Base-by-base conservation (phyloP, 176 grass and related monocot species). In the Canna indica region DNA sequence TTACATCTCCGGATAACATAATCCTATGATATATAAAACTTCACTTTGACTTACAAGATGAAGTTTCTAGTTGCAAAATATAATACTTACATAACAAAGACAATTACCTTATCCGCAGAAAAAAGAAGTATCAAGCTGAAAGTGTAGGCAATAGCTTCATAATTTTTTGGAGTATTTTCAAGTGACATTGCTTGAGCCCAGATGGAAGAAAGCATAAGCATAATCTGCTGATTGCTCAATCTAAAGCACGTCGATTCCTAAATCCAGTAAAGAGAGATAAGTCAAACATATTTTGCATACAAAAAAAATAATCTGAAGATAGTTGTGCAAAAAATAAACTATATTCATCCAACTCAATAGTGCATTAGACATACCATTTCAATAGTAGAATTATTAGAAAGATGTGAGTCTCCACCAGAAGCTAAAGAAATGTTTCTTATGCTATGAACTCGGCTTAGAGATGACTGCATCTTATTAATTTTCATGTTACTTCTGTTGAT, bases 51-150 rank as follows among this genome's bases (percentile, higher is more conserved):
- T 38, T 71, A 72, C 4, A 41, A 35, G 35, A 68, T 58, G 9
- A 41, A 75, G 18, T 34, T 56, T 41, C 35, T 59, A 42, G 15
- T 41, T 39, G 54, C 33, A 61, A 73, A 27, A 44, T 73, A 12
- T 26, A 4, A 73, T n/a, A 42, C 2, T 59, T 5, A 39, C 14
- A 45, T 41, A 59, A 27, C 5, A 60, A 69, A 6, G 27, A 31
- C 52, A 61, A 34, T 83, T 67, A 97, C 93, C 93, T 87, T 92
- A 52, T 45, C 74, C 76, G 68, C 77, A 87, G 88, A 97, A 85
- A 97, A 97, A 12, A 97, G 60, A 71, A 97, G 86, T 79, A 87
- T 79, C 84, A 97, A 88, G 72, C 88, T 85, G 79, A 85, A 97
- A 32, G 93, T 97, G 69, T 97, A 86, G 79, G 88, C 87, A 60